Conservation (phyloP, 306 rosid genomes). For the Quercus glauca region DNA sequence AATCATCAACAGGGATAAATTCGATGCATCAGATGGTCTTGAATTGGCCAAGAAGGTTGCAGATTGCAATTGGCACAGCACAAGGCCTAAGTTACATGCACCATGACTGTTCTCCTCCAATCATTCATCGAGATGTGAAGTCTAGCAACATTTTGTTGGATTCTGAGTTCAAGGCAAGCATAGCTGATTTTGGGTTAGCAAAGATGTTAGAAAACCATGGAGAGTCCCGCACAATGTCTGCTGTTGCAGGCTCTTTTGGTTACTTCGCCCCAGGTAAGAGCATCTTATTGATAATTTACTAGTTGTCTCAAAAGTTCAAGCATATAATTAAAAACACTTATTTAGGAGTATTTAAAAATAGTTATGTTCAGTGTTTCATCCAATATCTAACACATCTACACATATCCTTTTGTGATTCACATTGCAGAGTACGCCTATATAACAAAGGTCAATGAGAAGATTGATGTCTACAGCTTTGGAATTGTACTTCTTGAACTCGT, state of each 20-base stretch:
- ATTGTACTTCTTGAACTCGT: slow-evolving; percentile 82
- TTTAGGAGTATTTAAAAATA: too few relatives aligned
- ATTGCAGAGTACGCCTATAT: slow-evolving; percentile 73
- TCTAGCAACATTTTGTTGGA: slow-evolving; percentile 87
- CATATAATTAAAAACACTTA: too few relatives aligned
- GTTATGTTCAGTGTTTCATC: too few relatives aligned
- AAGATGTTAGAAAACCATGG: slow-evolving; percentile 58
- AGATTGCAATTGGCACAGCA: slow-evolving; percentile 80
- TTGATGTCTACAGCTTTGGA: slow-evolving; percentile 78
- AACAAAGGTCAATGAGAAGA: slow-evolving; percentile 65
- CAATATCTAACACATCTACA: too few relatives aligned
- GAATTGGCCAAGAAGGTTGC: slow-evolving; percentile 76
- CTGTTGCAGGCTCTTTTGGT: slow-evolving; percentile 83
- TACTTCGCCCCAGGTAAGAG: slow-evolving; percentile 85
- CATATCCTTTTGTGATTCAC: slow-evolving; percentile 1
- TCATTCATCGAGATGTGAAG: slow-evolving; percentile 87
- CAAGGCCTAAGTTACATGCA: slow-evolving; percentile 89
- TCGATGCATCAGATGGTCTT: slow-evolving; percentile 26
- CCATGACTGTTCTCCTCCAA: slow-evolving; percentile 70
- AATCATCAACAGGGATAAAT: slow-evolving; percentile 19
- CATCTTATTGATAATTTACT: neutral
- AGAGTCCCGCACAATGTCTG: slow-evolving; percentile 45
- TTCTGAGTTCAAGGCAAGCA: slow-evolving; percentile 59
- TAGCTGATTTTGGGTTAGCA: slow-evolving; percentile 96
- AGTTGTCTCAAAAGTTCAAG: too few relatives aligned